Base-by-base conservation (phyloP, 352 stramenopile species). In the Peronosclerospora sorghi region DNA sequence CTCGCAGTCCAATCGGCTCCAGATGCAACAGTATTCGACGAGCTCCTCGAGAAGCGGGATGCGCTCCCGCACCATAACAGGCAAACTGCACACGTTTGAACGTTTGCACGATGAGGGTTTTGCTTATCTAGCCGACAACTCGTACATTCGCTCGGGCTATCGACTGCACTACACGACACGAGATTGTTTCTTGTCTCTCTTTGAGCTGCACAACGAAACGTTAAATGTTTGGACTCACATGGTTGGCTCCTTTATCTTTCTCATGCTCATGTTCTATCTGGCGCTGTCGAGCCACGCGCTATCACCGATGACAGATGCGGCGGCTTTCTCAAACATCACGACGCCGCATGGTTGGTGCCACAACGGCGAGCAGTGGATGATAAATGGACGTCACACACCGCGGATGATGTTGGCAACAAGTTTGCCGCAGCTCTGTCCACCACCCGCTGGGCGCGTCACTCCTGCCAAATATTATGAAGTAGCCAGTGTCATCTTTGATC, bases 211-310 rank as follows among this genome's bases (percentile, higher is more conserved):
- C 64, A 93, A 93, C 48, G 81, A 93, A 54, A 93, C 81, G 39
- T 66, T 87, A 34, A 93, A 93, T 50, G 76, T 93, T 15, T 93
- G 81, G 81, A 91, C 75, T 44, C 81, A 93, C 53, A 83, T 89
- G 37, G 62, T 89, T 15, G 81, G 81, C 29, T 88, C 75, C 35
- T 73, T 89, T 51, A 86, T 89, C 59, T 93, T 93, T 43, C 56
- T 83, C 26, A 61, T 61, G 44, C 68, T 91, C 52, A 84, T 91
- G 59, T 35, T 70, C 13, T 87, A 88, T 53, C 59, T 89, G 23
- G 54, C 75, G 52, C 59, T 87, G 17, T 76, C 64, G 17, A 65
- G 58, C 37, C 62, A 65, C 34, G 68, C 63, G 47, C 56, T 87
- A 8, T 46, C 44, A 0, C 45, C 58, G 17, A 9, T 47, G 10